phyloP scores from a whole-genome alignment of 164 flowering plant species.

The Cinnamomum micranthum region DNA sequence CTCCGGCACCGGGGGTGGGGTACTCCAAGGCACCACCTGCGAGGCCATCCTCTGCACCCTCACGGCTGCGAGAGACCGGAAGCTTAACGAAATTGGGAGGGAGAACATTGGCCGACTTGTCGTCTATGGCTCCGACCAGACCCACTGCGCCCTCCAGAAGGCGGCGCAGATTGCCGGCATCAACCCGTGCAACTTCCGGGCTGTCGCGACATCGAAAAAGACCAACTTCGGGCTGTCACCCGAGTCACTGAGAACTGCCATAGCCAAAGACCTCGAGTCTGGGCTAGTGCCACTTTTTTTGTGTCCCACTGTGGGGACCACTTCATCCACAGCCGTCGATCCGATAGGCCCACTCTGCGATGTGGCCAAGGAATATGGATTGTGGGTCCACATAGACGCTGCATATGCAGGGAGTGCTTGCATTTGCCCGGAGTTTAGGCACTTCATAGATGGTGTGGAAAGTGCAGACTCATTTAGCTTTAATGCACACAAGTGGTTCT shows the following conservation, averaged over 20 bases:
- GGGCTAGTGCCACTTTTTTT: conserved; percentile 35
- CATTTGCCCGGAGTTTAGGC: conserved; percentile 63
- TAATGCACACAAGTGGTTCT: conserved; percentile 77
- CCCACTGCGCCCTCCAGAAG: conserved; percentile 53
- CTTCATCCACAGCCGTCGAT: conserved; percentile 46
- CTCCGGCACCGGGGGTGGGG: conserved; percentile 66
- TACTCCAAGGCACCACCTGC: conserved; percentile 61
- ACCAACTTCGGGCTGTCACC: conserved; percentile 21
- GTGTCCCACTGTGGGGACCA: conserved; percentile 55
- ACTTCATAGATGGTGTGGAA: conserved; percentile 57
- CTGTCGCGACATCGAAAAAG: conserved; percentile 26
- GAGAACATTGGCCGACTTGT: conserved; percentile 22
- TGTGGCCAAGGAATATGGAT: conserved; percentile 25
- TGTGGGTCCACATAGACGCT: conserved; percentile 62
- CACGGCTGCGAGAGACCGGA: conserved; percentile 46
- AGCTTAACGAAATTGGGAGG: conserved; percentile 26
- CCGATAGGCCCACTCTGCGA: conserved; percentile 27
- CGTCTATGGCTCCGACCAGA: conserved; percentile 46
- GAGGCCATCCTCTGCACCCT: conserved; percentile 55
- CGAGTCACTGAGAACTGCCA: conserved; percentile 14
- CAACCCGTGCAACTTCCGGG: conserved; percentile 38
- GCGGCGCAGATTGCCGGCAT: conserved; percentile 56
- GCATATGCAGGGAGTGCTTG: conserved; percentile 71
- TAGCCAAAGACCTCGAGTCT: conserved; percentile 22
- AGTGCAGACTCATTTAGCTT: conserved; percentile 53